phyloP scores from a whole-genome alignment of 1,284 basidiomycete species.

The Malassezia sp. region DNA sequence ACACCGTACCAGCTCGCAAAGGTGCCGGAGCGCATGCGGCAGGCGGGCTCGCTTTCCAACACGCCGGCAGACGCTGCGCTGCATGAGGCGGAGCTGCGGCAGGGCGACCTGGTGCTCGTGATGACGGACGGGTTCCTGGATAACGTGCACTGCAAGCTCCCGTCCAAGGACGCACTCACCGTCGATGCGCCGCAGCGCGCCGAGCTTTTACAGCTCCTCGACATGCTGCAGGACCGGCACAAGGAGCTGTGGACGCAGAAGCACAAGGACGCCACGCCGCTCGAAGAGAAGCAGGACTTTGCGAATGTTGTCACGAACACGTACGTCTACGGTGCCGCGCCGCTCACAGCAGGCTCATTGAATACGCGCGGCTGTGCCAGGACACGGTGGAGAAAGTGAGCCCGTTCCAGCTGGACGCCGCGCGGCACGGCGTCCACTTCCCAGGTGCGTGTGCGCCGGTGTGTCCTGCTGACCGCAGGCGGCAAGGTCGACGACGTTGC shows the following conservation, averaged over 20 bases:
- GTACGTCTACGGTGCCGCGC: too few species aligned
- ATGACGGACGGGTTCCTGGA: constrained; percentile 77
- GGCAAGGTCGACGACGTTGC: constrained; percentile 51
- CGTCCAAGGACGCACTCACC: constrained; percentile 12
- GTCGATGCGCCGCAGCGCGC: constrained; percentile 22
- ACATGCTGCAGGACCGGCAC: constrained; percentile 41
- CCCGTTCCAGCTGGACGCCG: constrained; percentile 47
- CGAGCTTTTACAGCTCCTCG: constrained; percentile 33
- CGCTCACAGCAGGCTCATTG: too few species aligned
- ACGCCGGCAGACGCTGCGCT: constrained; percentile 29
- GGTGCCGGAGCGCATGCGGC: constrained; percentile 24
- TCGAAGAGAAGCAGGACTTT: constrained; percentile 32
- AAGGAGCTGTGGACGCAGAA: constrained; percentile 15
- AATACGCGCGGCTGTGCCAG: constrained; percentile 29
- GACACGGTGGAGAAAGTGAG: constrained; percentile 58
- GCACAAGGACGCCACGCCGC: constrained; percentile 14
- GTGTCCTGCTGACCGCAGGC: too few species aligned
- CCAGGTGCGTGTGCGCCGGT: too few species aligned
- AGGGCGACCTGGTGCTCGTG: constrained; percentile 41
- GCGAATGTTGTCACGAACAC: constrained; percentile 27
- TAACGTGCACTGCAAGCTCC: constrained; percentile 65
- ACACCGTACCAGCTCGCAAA: constrained; percentile 44
- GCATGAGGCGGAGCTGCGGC: constrained; percentile 26
- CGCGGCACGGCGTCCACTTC: constrained; percentile 42
- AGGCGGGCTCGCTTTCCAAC: constrained; percentile 29